phyloP scores from a whole-genome alignment of 1,139 yeast species.

The Saccharomyces hybrid region DNA sequence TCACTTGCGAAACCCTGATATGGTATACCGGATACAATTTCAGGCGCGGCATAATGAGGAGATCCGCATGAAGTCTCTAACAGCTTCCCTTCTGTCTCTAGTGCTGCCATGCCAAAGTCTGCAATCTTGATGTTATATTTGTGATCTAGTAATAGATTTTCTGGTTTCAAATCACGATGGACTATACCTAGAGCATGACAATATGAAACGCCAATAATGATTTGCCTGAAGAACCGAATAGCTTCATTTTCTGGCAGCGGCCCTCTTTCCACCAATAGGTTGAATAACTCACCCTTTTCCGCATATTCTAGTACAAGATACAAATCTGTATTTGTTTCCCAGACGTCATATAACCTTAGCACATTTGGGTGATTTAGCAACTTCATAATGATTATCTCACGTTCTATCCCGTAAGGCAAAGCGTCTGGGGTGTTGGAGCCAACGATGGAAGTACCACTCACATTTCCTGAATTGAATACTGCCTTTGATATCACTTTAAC shows the following conservation, averaged over 20 bases:
- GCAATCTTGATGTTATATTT: conserved; percentile 90
- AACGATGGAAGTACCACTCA: conserved; percentile 28
- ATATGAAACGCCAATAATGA: conserved; percentile 84
- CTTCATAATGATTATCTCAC: conserved; percentile 91
- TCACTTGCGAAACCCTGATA: conserved; percentile 97
- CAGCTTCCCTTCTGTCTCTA: conserved; percentile 76
- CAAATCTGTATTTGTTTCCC: conserved; percentile 94
- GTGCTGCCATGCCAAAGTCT: conserved; percentile 99
- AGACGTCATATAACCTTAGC: conserved; percentile 89
- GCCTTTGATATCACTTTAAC: conserved; percentile 93
- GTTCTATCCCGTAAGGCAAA: conserved; percentile 87
- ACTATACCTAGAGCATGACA: conserved; percentile 91
- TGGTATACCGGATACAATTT: conserved; percentile 86
- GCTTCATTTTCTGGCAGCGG: conserved; percentile 87
- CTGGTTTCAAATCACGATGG: conserved; percentile 95
- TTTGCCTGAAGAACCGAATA: conserved; percentile 81
- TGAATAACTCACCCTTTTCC: conserved; percentile 95
- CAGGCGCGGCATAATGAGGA: conserved; percentile 98
- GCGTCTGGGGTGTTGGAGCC: conserved; percentile 46
- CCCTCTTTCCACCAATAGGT: conserved; percentile 81
- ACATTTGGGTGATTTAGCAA: conserved; percentile 88
- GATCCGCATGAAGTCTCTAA: conserved; percentile 96
- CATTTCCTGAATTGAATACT: conserved; percentile 36
- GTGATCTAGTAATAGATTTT: conserved; percentile 79
- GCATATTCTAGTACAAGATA: conserved; percentile 90